Evolutionary conservation across 1,284 basidiomycete genomes (phyloP), one percentile per base, ranked within the genome.

Genomic region (Schizopora paradoxa): DNA sequence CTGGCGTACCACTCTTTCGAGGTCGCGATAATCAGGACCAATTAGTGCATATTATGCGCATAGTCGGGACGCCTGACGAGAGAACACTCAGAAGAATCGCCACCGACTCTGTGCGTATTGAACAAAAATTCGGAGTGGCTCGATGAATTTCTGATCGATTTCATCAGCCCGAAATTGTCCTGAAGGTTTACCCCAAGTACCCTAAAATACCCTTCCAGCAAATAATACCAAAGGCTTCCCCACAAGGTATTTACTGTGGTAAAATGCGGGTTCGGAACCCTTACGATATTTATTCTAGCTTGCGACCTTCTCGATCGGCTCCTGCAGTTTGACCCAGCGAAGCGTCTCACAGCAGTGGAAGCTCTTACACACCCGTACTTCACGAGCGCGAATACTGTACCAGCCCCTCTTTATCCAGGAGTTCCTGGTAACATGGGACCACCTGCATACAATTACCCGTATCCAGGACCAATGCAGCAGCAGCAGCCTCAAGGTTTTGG

Each of bases 21-120:
- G 96, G 96, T 16, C 76, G 95, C 51, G 96, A 99, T 65, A 99
- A 99, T 62, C 89, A 94, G 57, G 96, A 99, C 65, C 96, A 99
- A 63, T 74, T 99, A 10, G 77, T 95, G 43, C 94, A 97, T 61
- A 99, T 99, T 61, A 91, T 99, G 81, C 82, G 94, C 57, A 91
- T 99, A 49, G 82, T 99, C 51, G 96, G 96, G 11, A 99, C 96
- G 0, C 96, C 96, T 0, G 86, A 90, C 51, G 93, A 98, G 39
- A 76, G 82, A 14, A 87, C 89, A 16, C 75, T 99, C 49, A 79
- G 87, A 56, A 91, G 95, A 63, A 93, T 99, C 61, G 79, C 82
- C 38, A 83, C 85, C 45, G 94, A 99, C 66, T 92, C 92, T 41
- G 94, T 94, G 56, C 51, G 86, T 70, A 21, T 42, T 41, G 26